These are phyloP conservation scores for Candida ascalaphidarum DNA, from an alignment of 805 yeast genomes.

Conservation along the genomic window DNA sequence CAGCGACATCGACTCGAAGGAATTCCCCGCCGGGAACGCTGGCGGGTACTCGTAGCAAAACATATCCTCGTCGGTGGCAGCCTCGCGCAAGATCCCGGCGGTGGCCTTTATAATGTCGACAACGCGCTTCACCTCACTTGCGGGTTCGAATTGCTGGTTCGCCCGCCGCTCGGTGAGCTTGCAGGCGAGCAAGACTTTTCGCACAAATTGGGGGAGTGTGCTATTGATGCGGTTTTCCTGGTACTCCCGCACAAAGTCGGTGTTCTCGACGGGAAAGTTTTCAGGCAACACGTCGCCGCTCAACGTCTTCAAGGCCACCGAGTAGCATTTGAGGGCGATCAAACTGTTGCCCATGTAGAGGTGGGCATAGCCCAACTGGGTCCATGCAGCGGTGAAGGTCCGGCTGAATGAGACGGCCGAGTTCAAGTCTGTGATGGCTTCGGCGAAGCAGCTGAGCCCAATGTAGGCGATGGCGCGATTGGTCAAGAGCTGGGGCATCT, in stretches of 20 bases:
- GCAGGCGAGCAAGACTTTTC: constrained; percentile 23
- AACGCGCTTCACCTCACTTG: constrained; percentile 12
- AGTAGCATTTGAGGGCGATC: constrained; percentile 23
- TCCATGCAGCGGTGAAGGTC: constrained; percentile 33
- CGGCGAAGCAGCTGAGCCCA: constrained; percentile 31
- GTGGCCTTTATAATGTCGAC: constrained; percentile 18
- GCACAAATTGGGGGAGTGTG: constrained; percentile 30
- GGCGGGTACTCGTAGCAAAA: constrained; percentile 19
- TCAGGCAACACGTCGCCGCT: constrained; percentile 24
- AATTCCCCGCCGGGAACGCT: constrained; percentile 9
- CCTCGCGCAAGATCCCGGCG: constrained; percentile 15
- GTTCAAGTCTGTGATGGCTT: constrained; percentile 29
- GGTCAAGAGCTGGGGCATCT: constrained; percentile 23
- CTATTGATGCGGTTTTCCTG: constrained; percentile 11
- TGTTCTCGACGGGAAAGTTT: constrained; percentile 8
- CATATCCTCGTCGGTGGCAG: constrained; percentile 15
- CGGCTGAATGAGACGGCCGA: constrained; percentile 21
- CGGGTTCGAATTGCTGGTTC: constrained; percentile 22
- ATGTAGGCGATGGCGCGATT: constrained; percentile 35
- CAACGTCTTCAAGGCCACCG: constrained; percentile 18
- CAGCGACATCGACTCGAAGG: constrained; percentile 16
- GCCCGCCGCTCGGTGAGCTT: constrained; percentile 29
- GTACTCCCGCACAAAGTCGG: constrained; percentile 9
- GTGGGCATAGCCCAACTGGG: constrained; percentile 35
- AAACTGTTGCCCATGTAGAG: constrained; percentile 30